Conservation (phyloP, 192 early-diverging fungal genomes). For the Powellomyces hirtus region DNA sequence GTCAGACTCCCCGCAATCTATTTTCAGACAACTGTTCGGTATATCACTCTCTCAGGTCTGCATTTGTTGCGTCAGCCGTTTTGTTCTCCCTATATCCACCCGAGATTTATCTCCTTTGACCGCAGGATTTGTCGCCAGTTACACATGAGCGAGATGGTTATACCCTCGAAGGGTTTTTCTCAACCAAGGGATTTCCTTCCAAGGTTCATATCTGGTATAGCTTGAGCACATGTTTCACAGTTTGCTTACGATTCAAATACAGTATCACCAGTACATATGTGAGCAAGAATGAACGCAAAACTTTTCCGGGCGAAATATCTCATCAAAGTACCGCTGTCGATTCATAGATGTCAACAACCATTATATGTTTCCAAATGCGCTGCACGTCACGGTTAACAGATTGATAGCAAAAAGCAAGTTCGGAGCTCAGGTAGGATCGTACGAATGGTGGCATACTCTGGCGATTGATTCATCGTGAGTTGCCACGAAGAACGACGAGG, state of each 20-base stretch:
- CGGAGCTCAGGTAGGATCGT: neutral
- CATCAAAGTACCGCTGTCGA: too few species aligned
- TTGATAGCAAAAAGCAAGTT: slow-evolving; percentile 36
- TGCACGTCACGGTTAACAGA: slow-evolving; percentile 43
- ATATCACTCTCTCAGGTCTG: slow-evolving; percentile 41
- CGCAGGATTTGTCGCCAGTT: slow-evolving; percentile 9
- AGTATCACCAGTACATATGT: slow-evolving; percentile 60
- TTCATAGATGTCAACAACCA: slow-evolving; percentile 50
- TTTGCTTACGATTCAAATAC: neutral
- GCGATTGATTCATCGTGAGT: too few species aligned
- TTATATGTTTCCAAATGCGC: slow-evolving; percentile 31
- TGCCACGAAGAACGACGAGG: neutral
- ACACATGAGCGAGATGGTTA: slow-evolving; percentile 16
- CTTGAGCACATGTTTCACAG: neutral
- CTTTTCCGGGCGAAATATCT: too few species aligned
- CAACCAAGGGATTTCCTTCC: slow-evolving; percentile 10
- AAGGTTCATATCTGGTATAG: slow-evolving; percentile 4
- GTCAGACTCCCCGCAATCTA: slow-evolving; percentile 26
- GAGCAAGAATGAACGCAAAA: slow-evolving; percentile 1
- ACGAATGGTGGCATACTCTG: too few species aligned
- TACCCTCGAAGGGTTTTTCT: slow-evolving; percentile 6
- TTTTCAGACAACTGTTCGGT: slow-evolving; percentile 56
- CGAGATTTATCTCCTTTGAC: neutral
- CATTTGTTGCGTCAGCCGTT: neutral
- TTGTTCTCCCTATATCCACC: too few species aligned